Evolutionary conservation across 169 alveolate species (phyloP).

Genomic region (Cryptosporidium parvum): DNA sequence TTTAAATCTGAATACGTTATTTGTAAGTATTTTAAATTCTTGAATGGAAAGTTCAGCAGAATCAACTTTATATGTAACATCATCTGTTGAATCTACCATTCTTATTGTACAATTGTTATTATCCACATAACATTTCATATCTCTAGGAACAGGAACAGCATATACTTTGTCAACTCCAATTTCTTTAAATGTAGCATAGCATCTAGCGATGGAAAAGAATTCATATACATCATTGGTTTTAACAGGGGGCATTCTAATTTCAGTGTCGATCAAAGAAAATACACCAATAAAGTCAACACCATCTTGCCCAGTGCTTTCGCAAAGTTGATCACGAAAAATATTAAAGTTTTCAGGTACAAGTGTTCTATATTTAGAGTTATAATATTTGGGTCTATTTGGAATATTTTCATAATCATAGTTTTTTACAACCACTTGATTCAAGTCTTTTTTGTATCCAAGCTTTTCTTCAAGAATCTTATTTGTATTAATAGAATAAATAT

Average conservation of each 20-base stretch:
- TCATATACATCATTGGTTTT: not conserved
- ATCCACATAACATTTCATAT: not conserved
- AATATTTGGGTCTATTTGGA: too few relatives aligned
- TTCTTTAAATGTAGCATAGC: not conserved
- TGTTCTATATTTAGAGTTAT: not conserved
- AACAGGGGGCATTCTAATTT: not conserved
- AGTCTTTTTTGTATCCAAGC: too few relatives aligned
- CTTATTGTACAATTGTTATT: not conserved
- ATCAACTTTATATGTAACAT: not conserved
- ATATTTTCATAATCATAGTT: too few relatives aligned
- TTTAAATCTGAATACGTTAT: not conserved
- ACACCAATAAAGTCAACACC: not conserved
- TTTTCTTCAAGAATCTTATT: too few relatives aligned
- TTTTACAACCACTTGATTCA: too few relatives aligned
- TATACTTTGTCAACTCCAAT: not conserved
- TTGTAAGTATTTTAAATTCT: not conserved
- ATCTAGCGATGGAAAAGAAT: not conserved
- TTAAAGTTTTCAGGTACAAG: not conserved
- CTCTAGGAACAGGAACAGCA: not conserved
- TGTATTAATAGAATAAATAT: too few relatives aligned
- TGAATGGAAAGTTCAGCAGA: not conserved
- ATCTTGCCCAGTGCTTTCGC: not conserved
- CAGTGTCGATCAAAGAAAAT: not conserved
- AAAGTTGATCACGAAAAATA: not conserved
- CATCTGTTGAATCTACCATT: not conserved